Conservation (phyloP, 2,329 filamentous ascomycete genomes). For the Xylariomycetidae sp. region DNA sequence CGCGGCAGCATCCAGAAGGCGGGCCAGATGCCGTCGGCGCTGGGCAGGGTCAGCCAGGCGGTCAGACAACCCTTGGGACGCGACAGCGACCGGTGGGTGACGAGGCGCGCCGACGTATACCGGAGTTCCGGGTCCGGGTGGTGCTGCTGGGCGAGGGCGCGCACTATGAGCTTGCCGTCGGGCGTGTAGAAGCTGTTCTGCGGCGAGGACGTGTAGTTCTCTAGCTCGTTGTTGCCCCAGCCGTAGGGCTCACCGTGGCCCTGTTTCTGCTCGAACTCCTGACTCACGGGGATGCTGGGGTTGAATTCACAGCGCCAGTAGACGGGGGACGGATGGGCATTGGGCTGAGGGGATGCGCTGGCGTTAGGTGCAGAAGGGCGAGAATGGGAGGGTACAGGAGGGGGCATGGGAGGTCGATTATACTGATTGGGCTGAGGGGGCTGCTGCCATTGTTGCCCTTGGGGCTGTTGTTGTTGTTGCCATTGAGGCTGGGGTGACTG, state of each 20-base stretch:
- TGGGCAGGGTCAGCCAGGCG: constrained; percentile 47
- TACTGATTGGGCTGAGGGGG: constrained; percentile 12
- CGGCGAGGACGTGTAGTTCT: constrained; percentile 48
- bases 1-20: constrained; percentile 57
- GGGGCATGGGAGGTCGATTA: constrained; percentile 13
- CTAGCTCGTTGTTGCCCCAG: constrained; percentile 58
- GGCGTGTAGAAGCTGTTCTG: constrained; percentile 51
- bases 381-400: constrained; percentile 16
- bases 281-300: constrained; percentile 38
- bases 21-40: constrained; percentile 55
- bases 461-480: constrained; percentile 4
- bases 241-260: constrained; percentile 49
- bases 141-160: constrained; percentile 38
- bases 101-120: constrained; percentile 53
- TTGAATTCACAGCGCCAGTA: constrained; percentile 53
- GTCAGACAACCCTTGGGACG: constrained; percentile 48
- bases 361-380: constrained; percentile 8
- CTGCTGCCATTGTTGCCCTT: constrained; percentile 6
- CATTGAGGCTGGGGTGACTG: neutral
- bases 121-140: constrained; percentile 33
- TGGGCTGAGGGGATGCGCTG: neutral
- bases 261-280: constrained; percentile 51
- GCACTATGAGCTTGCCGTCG: constrained; percentile 46
- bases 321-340: constrained; percentile 9
- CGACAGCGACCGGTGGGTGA: constrained; percentile 45